phyloP scores from a whole-genome alignment of 495 filamentous ascomycete species.

The Physcia stellaris region DNA sequence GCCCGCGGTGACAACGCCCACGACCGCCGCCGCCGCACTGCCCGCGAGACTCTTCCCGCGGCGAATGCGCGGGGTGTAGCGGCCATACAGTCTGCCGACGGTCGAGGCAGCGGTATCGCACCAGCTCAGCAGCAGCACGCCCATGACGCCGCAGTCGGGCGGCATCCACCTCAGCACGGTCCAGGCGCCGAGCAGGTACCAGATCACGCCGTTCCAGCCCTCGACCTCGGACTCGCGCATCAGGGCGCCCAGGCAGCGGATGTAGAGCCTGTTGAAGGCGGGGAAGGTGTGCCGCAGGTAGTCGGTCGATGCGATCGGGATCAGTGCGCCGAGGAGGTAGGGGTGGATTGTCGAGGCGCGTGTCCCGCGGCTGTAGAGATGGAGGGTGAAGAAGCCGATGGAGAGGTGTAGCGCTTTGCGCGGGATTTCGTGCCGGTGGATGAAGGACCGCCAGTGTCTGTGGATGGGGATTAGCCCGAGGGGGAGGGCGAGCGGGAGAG shows the following conservation, averaged over 20 bases:
- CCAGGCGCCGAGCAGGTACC: constrained; percentile 86
- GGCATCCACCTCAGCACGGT: constrained; percentile 74
- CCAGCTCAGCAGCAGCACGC: constrained; percentile 83
- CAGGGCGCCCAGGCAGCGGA: constrained; percentile 65
- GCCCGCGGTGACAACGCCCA: constrained; percentile 67
- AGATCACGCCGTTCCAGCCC: constrained; percentile 92
- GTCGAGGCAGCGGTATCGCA: constrained; percentile 96
- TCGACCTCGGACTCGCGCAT: constrained; percentile 92
- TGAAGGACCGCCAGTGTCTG: constrained; percentile 34
- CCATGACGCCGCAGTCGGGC: constrained; percentile 87
- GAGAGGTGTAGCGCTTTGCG: constrained; percentile 56
- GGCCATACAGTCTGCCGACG: constrained; percentile 74
- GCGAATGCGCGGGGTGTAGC: constrained; percentile 73
- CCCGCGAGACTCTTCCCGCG: constrained; percentile 85
- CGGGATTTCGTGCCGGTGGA: constrained; percentile 37
- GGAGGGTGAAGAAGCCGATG: constrained; percentile 84
- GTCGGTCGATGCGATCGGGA: constrained; percentile 82
- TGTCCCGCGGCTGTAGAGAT: constrained; percentile 63
- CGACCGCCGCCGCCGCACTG: constrained; percentile 64
- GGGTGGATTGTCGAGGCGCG: constrained; percentile 67
- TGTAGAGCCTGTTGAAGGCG: constrained; percentile 77
- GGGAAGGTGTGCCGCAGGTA: constrained; percentile 66
- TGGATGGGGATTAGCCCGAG: constrained; percentile 94
- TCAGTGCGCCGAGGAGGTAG: constrained; percentile 61
- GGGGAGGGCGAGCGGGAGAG: constrained; percentile 78